A percentile compares a stretch with the other conserved stretches of the same genome.
These are phyloP conservation scores for Xylaria palmicola DNA, from an alignment of 495 filamentous ascomycete genomes.

Conservation along the genomic window DNA sequence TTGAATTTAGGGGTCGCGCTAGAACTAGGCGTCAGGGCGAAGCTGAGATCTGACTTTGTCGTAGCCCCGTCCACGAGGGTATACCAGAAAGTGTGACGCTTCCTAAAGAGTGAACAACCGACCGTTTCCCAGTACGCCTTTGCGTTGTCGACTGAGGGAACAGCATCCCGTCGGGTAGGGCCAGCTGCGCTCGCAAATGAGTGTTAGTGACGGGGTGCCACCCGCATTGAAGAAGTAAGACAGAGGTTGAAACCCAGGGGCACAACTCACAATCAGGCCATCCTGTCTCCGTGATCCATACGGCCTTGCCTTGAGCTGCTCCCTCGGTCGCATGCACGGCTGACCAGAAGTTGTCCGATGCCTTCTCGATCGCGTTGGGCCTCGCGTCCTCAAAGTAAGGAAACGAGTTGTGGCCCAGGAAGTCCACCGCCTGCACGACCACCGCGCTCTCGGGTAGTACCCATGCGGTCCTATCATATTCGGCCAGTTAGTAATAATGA, in stretches of 20 bases:
- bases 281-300: constrained; percentile 82
- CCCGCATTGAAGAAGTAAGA: not conserved
- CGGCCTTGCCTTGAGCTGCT: constrained; percentile 59
- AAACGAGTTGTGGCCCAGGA: constrained; percentile 66
- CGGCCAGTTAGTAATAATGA: not conserved
- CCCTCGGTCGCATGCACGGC: constrained; percentile 54
- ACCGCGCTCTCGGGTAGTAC: constrained; percentile 62
- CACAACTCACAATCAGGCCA: constrained; percentile 64
- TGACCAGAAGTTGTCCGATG: constrained; percentile 56
- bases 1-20: constrained; percentile 51
- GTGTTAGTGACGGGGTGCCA: not conserved
- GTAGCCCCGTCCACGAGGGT: constrained; percentile 60
- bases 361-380: constrained; percentile 59
- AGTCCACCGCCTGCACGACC: constrained; percentile 64
- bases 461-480: constrained; percentile 68
- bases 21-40: constrained; percentile 36
- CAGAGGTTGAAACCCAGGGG: not conserved
- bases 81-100: constrained; percentile 67
- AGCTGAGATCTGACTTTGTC: constrained; percentile 25
- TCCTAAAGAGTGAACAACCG: constrained; percentile 63
- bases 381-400: constrained; percentile 67
- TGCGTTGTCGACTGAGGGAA: constrained; percentile 62
- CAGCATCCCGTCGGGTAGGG: constrained; percentile 51
- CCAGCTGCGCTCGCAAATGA: constrained; percentile 36
- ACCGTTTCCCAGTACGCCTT: constrained; percentile 69